Conservation (phyloP, 306 rosid species). For the Rosa multiflora region DNA sequence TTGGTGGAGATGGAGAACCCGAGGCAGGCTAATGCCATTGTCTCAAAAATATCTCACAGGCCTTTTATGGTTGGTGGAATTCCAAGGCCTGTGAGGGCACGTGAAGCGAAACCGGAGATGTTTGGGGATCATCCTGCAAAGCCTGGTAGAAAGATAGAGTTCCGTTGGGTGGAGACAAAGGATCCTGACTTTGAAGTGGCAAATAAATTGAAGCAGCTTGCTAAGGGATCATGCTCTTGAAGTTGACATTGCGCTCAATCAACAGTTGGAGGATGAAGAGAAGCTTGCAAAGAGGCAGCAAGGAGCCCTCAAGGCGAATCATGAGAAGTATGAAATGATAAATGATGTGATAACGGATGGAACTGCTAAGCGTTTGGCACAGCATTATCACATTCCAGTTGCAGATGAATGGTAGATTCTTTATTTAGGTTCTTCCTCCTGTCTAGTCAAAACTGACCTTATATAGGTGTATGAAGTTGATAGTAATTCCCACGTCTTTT, state of each 20-base stretch:
- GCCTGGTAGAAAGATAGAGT: slow-evolving; percentile 48
- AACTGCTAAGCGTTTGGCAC: slow-evolving; percentile 59
- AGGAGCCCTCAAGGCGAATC: slow-evolving; percentile 40
- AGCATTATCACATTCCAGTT: slow-evolving; percentile 27
- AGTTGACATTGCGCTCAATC: slow-evolving; percentile 48
- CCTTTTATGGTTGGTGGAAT: slow-evolving; percentile 89
- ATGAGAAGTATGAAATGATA: slow-evolving; percentile 56
- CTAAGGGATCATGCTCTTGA: slow-evolving; percentile 50
- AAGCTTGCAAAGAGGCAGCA: slow-evolving; percentile 62
- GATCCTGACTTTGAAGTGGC: slow-evolving; percentile 73
- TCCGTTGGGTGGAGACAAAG: slow-evolving; percentile 52
- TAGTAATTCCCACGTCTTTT: neutral
- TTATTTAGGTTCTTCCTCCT: neutral
- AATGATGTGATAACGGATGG: slow-evolving; percentile 52
- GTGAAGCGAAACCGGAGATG: slow-evolving; percentile 55
- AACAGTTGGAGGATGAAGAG: slow-evolving; percentile 55
- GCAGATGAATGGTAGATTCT: slow-evolving; percentile 33
- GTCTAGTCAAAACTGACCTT: neutral
- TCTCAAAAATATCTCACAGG: slow-evolving; percentile 29
- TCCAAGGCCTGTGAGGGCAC: slow-evolving; percentile 83
- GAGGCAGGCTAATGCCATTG: slow-evolving; percentile 49
- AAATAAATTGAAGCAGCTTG: slow-evolving; percentile 46
- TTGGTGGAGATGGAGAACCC: slow-evolving; percentile 66
- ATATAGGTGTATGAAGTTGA: neutral
- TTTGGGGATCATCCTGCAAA: slow-evolving; percentile 61